Evolutionary conservation across 768 basidiomycete species (phyloP).

Genomic region (Trametes cingulata): DNA sequence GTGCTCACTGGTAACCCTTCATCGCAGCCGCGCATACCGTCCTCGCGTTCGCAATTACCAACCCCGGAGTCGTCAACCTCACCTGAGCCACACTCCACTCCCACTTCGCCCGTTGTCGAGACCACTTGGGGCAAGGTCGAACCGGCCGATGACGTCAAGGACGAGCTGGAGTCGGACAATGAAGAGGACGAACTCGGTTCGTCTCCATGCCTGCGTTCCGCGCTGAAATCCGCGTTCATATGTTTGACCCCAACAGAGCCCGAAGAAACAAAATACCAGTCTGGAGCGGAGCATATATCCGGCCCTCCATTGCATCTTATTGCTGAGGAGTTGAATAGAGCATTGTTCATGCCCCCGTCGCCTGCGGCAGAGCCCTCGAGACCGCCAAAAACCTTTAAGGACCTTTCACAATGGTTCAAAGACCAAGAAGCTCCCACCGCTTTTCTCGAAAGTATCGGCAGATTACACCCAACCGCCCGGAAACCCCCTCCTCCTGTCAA

Average conservation of each 20-base stretch:
- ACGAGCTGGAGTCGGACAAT: conserved; percentile 7
- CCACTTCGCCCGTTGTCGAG: conserved; percentile 9
- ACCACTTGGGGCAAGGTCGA: conserved; percentile 6
- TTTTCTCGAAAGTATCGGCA: neutral
- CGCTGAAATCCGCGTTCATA: too few species aligned
- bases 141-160: conserved; percentile 6
- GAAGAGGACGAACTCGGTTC: neutral
- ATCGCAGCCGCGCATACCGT: neutral
- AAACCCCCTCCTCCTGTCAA: neutral
- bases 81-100: conserved; percentile 10
- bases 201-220: too few species aligned
- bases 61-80: conserved; percentile 17
- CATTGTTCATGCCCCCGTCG: neutral
- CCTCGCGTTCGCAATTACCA: conserved; percentile 4
- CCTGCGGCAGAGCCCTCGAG: neutral
- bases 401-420: conserved; percentile 3
- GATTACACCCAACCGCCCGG: neutral
- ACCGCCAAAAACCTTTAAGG: neutral
- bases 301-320: neutral
- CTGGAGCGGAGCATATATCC: neutral
- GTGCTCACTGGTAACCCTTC: too few species aligned
- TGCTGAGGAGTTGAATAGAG: neutral
- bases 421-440: neutral
- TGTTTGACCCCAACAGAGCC: too few species aligned
- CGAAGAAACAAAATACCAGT: neutral